Evolutionary conservation across 2,329 filamentous ascomycete species (phyloP).

Genomic region (Aspergillus sclerotialis): DNA sequence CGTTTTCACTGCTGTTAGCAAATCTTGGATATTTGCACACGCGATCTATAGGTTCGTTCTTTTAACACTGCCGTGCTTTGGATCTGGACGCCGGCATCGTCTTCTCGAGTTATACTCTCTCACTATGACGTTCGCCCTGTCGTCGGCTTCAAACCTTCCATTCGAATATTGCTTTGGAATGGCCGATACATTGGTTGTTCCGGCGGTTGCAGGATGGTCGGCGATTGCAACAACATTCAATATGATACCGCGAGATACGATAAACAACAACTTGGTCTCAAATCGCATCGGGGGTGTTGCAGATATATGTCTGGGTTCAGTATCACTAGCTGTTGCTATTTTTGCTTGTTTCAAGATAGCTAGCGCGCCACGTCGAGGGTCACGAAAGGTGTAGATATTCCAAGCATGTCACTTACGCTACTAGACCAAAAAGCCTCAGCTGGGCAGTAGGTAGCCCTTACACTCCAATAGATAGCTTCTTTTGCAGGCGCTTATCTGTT

Average conservation of each 20-base stretch:
- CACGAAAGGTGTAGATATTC: too few relatives aligned
- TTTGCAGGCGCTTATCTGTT: too few relatives aligned
- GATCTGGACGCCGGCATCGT: conserved; percentile 16
- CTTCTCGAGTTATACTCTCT: conserved; percentile 15
- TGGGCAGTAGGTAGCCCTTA: too few relatives aligned
- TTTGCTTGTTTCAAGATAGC: not conserved
- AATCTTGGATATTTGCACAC: conserved; percentile 19
- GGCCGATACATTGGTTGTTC: not conserved
- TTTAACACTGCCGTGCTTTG: conserved; percentile 17
- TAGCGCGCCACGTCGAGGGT: not conserved
- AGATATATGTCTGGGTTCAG: not conserved
- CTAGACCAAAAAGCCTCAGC: too few relatives aligned
- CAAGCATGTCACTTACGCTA: too few relatives aligned
- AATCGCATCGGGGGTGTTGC: not conserved
- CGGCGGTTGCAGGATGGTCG: not conserved
- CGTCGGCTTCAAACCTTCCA: conserved; percentile 4
- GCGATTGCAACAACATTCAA: not conserved
- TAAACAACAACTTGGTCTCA: not conserved
- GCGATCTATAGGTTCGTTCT: conserved; percentile 18
- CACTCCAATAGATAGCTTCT: too few relatives aligned
- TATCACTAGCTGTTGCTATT: not conserved
- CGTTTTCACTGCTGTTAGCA: conserved; percentile 17
- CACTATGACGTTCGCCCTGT: conserved; percentile 4
- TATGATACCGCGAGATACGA: not conserved
- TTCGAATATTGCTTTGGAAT: not conserved